A percentile compares a stretch with the other conserved stretches of the same genome.
phyloP scores from a whole-genome alignment of 768 basidiomycete species.

The Lactifluus echinatus region DNA sequence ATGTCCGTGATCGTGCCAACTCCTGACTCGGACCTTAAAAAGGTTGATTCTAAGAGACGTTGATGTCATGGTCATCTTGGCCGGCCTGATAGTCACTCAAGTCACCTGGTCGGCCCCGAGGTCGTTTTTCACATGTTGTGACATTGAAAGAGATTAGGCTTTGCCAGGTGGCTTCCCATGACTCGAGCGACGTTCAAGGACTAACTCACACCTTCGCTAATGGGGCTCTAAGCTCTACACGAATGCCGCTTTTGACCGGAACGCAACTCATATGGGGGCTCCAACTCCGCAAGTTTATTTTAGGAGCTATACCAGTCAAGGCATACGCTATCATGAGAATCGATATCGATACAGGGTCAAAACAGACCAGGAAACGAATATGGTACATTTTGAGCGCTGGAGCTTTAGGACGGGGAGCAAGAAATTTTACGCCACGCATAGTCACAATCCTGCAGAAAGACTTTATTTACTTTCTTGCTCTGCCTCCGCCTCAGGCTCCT shows the following conservation, averaged over 20 bases:
- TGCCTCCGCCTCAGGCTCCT: slow-evolving; percentile 59
- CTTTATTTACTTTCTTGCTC: slow-evolving; percentile 32
- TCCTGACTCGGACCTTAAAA: background rate
- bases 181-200: background rate
- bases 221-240: background rate
- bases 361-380: slow-evolving; percentile 5
- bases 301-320: slow-evolving; percentile 9
- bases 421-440: background rate
- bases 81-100: no score
- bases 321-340: slow-evolving; percentile 4
- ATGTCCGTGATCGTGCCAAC: no score
- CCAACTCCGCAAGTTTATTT: slow-evolving; percentile 1
- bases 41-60: no score
- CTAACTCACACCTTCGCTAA: background rate
- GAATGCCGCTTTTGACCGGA: background rate
- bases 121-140: background rate
- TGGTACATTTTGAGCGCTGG: slow-evolving; percentile 15
- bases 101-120: background rate
- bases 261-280: background rate
- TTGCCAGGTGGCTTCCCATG: background rate
- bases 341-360: slow-evolving; percentile 13
- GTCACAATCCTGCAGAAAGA: background rate
- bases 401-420: slow-evolving; percentile 1
- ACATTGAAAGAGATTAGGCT: background rate
- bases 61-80: no score